phyloP scores from a whole-genome alignment of 1,284 basidiomycete species.

The Cutaneotrichosporon curvatum region DNA sequence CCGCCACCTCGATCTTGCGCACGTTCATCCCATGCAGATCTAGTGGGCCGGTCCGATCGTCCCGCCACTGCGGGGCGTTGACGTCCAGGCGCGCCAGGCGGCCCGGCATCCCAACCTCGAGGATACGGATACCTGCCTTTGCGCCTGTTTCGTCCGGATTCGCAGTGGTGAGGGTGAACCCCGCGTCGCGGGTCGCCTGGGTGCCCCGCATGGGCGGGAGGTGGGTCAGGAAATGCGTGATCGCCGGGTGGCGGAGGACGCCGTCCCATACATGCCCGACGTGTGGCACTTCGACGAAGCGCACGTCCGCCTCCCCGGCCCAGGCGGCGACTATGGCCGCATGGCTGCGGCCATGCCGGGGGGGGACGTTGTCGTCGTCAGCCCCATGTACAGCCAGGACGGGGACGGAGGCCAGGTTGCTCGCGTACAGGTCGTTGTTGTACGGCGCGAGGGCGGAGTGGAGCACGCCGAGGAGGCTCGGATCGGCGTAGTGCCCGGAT shows the following conservation, averaged over 20 bases:
- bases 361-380: slow-evolving; percentile 45
- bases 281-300: slow-evolving; percentile 37
- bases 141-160: slow-evolving; percentile 45
- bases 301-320: slow-evolving; percentile 12
- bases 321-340: slow-evolving; percentile 25
- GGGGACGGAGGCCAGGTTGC: slow-evolving; percentile 60
- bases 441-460: slow-evolving; percentile 66
- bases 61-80: slow-evolving; percentile 32
- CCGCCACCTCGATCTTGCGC: slow-evolving; percentile 21
- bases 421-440: slow-evolving; percentile 76
- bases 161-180: slow-evolving; percentile 44
- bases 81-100: slow-evolving; percentile 36
- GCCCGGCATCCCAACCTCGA: slow-evolving; percentile 43
- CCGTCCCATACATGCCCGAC: slow-evolving; percentile 46
- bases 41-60: slow-evolving; percentile 1
- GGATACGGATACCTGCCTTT: slow-evolving; percentile 43
- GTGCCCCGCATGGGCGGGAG: slow-evolving; percentile 15
- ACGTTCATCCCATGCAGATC: slow-evolving; percentile 32
- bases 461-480: slow-evolving; percentile 61
- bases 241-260: slow-evolving; percentile 34
- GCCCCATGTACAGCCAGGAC: slow-evolving; percentile 72
- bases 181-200: slow-evolving; percentile 21
- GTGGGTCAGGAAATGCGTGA: slow-evolving; percentile 28
- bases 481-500: slow-evolving; percentile 66
- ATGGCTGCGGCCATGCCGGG: slow-evolving; percentile 36